Conservation (phyloP, 768 basidiomycete genomes). For the Hypsizygus marmoreus region DNA sequence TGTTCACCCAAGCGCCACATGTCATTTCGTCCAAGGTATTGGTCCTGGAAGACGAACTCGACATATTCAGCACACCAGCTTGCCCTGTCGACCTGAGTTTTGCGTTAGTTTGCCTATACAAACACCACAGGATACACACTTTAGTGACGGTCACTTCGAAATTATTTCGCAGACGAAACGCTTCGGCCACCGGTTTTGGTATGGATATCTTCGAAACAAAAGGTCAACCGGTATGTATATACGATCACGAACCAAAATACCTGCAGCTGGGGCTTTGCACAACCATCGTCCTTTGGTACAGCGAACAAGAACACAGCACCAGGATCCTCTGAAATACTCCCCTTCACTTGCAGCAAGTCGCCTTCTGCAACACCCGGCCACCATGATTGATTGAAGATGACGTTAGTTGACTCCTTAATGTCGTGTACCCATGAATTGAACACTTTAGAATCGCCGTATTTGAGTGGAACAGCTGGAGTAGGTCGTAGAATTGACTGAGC, state of each 20-base stretch:
- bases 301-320: conserved; percentile 59
- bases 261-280: conserved; percentile 66
- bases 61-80: conserved; percentile 72
- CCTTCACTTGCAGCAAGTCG: conserved; percentile 63
- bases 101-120: conserved; percentile 9
- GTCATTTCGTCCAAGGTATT: conserved; percentile 93
- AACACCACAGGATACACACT: conserved; percentile 33
- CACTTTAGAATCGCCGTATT: conserved; percentile 61
- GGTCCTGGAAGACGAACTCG: conserved; percentile 92
- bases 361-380: conserved; percentile 83
- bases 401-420: conserved; percentile 46
- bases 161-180: conserved; percentile 71
- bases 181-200: conserved; percentile 70
- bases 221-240: neutral
- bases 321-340: conserved; percentile 39
- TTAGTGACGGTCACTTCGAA: conserved; percentile 73
- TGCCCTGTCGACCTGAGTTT: conserved; percentile 64
- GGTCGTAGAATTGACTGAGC: conserved; percentile 64
- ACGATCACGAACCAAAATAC: conserved; percentile 27
- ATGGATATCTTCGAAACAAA: conserved; percentile 62
- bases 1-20: conserved; percentile 94
- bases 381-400: conserved; percentile 70
- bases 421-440: conserved; percentile 80
- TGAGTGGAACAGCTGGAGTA: conserved; percentile 45
- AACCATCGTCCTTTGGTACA: conserved; percentile 65